phyloP scores from a whole-genome alignment of 1,139 yeast genomes.

The Sugiyamaella castrensis region DNA sequence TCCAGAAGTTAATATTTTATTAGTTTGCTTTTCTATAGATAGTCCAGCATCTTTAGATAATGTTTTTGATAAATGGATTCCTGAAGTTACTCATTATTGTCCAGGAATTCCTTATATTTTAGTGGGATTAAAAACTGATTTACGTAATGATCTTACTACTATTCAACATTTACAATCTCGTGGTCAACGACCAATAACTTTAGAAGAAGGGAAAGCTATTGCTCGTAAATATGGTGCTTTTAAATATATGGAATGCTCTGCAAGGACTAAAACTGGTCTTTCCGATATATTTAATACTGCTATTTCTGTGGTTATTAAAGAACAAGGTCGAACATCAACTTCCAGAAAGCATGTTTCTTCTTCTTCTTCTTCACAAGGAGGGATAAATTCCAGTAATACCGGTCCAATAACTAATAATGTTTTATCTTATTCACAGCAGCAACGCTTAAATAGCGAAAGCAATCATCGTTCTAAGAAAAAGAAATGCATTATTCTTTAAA shows the following conservation, averaged over 20 bases:
- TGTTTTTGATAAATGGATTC: conserved; percentile 79
- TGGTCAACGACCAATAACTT: conserved; percentile 47
- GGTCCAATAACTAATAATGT: no score
- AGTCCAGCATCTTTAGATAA: conserved; percentile 63
- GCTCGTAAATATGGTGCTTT: conserved; percentile 69
- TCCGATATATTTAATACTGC: conserved; percentile 58
- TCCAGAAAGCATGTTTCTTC: no score
- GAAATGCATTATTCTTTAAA: no score
- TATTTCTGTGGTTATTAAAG: conserved; percentile 8
- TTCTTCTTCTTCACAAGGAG: no score
- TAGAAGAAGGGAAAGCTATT: conserved; percentile 44
- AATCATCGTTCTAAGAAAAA: no score
- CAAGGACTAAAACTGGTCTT: conserved; percentile 66
- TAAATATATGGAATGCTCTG: conserved; percentile 77
- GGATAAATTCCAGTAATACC: no score
- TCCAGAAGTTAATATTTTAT: conserved; percentile 72
- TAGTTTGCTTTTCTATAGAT: conserved; percentile 75
- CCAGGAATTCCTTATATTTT: conserved; percentile 72
- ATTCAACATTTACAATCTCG: conserved; percentile 27
- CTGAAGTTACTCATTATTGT: conserved; percentile 81
- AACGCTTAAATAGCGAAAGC: no score
- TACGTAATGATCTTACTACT: conserved; percentile 41
- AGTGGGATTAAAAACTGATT: conserved; percentile 78
- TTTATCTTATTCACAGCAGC: no score
- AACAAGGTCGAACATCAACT: conserved; percentile 10